phyloP scores from a whole-genome alignment of 176 grass and related monocot species.

The Carex pumila region DNA sequence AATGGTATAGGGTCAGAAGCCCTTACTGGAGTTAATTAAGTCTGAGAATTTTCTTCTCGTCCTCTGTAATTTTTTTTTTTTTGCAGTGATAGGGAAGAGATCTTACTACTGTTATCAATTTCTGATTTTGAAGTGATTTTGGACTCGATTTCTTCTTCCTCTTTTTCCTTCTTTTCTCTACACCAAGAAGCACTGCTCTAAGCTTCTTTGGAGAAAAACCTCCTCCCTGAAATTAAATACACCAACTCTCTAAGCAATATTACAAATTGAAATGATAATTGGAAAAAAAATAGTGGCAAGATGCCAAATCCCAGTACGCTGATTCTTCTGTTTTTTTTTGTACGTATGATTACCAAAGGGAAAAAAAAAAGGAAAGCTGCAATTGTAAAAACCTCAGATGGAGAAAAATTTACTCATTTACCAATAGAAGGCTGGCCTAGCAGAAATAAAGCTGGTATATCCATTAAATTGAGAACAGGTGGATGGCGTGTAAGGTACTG shows the following conservation, averaged over 20 bases:
- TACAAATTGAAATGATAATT: not conserved
- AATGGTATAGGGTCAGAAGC: too few relatives aligned
- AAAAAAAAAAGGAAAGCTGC: too few relatives aligned
- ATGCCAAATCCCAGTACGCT: not conserved
- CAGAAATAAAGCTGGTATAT: too few relatives aligned
- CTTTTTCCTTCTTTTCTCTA: conserved; percentile 70
- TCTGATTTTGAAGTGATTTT: conserved; percentile 58
- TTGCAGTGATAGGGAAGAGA: not conserved
- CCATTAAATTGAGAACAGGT: too few relatives aligned
- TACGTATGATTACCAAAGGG: too few relatives aligned
- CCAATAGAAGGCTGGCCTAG: too few relatives aligned
- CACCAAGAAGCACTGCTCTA: conserved; percentile 76
- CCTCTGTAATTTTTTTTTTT: too few relatives aligned
- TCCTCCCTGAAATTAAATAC: conserved; percentile 41
- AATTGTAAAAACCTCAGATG: too few relatives aligned
- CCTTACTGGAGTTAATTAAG: not conserved
- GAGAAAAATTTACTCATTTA: too few relatives aligned
- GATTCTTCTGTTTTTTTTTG: too few relatives aligned
- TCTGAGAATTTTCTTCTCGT: not conserved
- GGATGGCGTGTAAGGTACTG: too few relatives aligned
- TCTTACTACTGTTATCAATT: conserved; percentile 8
- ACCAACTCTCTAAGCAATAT: not conserved
- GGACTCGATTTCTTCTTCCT: conserved; percentile 50
- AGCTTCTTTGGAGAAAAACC: conserved; percentile 92
- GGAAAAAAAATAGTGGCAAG: not conserved